Percentiles rank a stretch among this genome's conserved stretches.
phyloP scores from a whole-genome alignment of 179 eudicot species.

The Drosera spatulata region DNA sequence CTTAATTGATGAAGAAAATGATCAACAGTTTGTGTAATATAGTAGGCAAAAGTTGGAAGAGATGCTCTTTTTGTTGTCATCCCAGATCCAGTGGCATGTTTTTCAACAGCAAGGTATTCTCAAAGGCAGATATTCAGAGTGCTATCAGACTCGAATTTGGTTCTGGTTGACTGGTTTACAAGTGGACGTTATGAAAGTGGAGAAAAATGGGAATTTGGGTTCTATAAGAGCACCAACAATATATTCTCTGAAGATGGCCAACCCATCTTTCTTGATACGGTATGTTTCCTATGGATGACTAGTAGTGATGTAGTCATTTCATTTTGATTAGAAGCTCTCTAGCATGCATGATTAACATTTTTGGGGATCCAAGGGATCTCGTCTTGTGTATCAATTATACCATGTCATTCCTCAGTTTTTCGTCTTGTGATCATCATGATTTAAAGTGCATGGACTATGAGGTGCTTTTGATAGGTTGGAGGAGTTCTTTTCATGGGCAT shows the following conservation, averaged over 20 bases:
- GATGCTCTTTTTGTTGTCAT: slow-evolving; percentile 66
- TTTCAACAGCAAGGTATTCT: slow-evolving; percentile 71
- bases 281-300: slow-evolving; percentile 9
- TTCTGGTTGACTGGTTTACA: slow-evolving; percentile 94
- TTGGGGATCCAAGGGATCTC: no score
- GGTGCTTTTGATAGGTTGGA: no score
- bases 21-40: slow-evolving; percentile 28
- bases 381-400: no score
- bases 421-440: no score
- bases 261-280: slow-evolving; percentile 91
- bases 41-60: slow-evolving; percentile 78
- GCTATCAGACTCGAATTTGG: slow-evolving; percentile 62
- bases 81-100: slow-evolving; percentile 99
- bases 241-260: slow-evolving; percentile 49
- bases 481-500: no score
- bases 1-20: neutral
- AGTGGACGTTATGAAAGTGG: slow-evolving; percentile 97
- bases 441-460: no score
- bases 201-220: slow-evolving; percentile 82
- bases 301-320: neutral
- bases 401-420: no score
- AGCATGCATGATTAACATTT: neutral
- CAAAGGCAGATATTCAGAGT: slow-evolving; percentile 77
- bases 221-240: slow-evolving; percentile 71
- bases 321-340: neutral